Evolutionary conservation across 1,284 basidiomycete species (phyloP), one percentile per base, ranked within the genome.

Genomic region (Puccinia brachypodii): DNA sequence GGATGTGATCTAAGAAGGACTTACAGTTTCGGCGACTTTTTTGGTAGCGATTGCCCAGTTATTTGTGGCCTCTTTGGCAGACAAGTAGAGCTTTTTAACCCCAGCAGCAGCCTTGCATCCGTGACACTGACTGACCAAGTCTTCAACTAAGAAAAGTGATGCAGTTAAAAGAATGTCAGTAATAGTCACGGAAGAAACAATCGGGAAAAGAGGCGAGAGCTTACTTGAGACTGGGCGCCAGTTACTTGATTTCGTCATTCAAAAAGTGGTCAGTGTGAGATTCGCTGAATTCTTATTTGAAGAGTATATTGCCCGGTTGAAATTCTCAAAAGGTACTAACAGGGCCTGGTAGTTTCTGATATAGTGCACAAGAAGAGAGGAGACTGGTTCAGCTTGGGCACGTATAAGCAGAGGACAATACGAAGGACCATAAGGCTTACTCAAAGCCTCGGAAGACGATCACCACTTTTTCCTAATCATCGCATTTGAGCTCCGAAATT

Each of bases 361-460:
- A 47, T 19, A 36, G 16, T 28, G 42, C 7, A 53, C 13, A 68
- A n/a, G 28, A n/a, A 25, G 14, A 22, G 0, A 64, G 38, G 33
- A 58, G 47, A 40, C 1, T 19, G 28, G 14, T n/a, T 22, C n/a
- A 66, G 60, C 19, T 66, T 38, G 25, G 19, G 6, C 68, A 42
- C 25, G 7, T 42, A n/a, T 22, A 42, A 19, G 22, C 25, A 6
- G 44, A 50, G 33, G 31, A 74, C 28, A 13, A 13, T 33, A 53
- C 44, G 28, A 33, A 36, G 16, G 31, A 75, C 25, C 6, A 13
- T 11, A 31, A n/a, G 8, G 31, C 78, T 73, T 60, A 81, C 78
- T 71, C 78, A 50, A 73, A 73, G 36, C 83, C 83, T 76, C 82
- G 83, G 68, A 83, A 83, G 36, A 83, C 83, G 50, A 83, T 78